Evolutionary conservation across 176 grass and related monocot genomes (phyloP), one percentile per base, ranked within the genome.

Genomic region (Canna indica): DNA sequence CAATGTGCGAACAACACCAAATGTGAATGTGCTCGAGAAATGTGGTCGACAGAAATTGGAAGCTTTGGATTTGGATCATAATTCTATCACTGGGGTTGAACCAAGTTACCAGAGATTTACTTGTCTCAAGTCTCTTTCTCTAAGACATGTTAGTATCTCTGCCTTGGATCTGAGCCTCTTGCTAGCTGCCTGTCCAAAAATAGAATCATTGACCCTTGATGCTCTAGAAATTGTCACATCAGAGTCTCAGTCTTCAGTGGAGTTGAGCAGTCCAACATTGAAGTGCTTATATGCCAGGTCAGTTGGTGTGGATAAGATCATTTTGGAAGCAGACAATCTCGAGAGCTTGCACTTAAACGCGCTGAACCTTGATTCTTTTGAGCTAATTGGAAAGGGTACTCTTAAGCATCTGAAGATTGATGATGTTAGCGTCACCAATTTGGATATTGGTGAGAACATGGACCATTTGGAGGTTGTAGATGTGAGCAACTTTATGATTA

Each of bases 301-400:
- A 32, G 79, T 99, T 54, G 80, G 82, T 11, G 89, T 90, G 59
- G 89, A 99, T 58, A 99, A 90, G 65, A 88, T 99, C 24, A 78
- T 99, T 81, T 75, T 99, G 22, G 94, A 99, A 83, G 84, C 84
- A 29, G 86, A 93, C 79, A 99, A 90, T 90, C 78, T 99, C 47
- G 86, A 99, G 77, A 79, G 78, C 35, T 72, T 99, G 26, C 84
- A 92, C 71, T 70, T 93, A 60, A 87, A 90, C 85, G 89, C 86
- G 59, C 78, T 99, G 75, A 99, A 99, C 72, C 82, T 99, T 46
- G 89, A 99, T 90, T 79, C 93, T 48, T 93, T 99, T 85, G 94
- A 93, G 72, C 85, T 99, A 34, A 85, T 87, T 39, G 84, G 94
- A 32, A 99, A 93, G 76, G 86, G 81, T 76, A 90, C 82, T 50